phyloP scores from a whole-genome alignment of 192 early-diverging fungal species.

The Gamsiella multidivaricata region DNA sequence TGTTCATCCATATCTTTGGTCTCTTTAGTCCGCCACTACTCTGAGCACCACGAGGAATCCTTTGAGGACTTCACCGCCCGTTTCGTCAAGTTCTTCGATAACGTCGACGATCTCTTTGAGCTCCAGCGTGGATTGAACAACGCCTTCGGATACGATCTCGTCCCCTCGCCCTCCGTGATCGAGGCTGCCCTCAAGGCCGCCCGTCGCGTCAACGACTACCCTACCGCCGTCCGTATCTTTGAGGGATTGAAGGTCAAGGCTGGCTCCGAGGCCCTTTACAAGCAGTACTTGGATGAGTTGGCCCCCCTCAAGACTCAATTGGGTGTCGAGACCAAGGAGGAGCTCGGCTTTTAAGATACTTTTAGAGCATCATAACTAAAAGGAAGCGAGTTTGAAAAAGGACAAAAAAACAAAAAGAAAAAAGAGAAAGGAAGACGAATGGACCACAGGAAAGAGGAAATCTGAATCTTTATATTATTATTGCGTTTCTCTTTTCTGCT shows the following conservation, averaged over 20 bases:
- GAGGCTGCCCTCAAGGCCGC: constrained; percentile 90
- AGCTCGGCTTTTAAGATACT: constrained; percentile 77
- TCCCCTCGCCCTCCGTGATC: constrained; percentile 89
- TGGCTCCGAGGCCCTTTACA: constrained; percentile 85
- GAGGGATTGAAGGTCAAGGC: constrained; percentile 95
- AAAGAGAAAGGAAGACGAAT: neutral
- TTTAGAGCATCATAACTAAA: too few species aligned
- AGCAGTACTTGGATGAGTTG: constrained; percentile 90
- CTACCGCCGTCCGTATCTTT: constrained; percentile 93
- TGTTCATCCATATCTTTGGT: too few species aligned
- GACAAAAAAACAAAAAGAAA: neutral
- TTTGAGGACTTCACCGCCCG: constrained; percentile 84
- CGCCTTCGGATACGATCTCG: constrained; percentile 95
- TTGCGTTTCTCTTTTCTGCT: too few species aligned
- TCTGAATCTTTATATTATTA: too few species aligned
- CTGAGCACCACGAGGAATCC: constrained; percentile 73
- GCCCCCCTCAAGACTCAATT: constrained; percentile 88
- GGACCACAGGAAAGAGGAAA: too few species aligned
- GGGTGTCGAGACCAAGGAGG: constrained; percentile 89
- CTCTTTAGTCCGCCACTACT: constrained; percentile 70
- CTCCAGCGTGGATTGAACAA: constrained; percentile 98
- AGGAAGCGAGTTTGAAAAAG: too few species aligned
- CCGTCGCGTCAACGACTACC: constrained; percentile 93
- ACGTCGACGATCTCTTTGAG: constrained; percentile 95
- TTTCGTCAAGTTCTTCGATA: constrained; percentile 85